Evolutionary conservation across 2,329 filamentous ascomycete species (phyloP), one percentile per base, ranked within the genome.

Genomic region (Aspergillus candidus): DNA sequence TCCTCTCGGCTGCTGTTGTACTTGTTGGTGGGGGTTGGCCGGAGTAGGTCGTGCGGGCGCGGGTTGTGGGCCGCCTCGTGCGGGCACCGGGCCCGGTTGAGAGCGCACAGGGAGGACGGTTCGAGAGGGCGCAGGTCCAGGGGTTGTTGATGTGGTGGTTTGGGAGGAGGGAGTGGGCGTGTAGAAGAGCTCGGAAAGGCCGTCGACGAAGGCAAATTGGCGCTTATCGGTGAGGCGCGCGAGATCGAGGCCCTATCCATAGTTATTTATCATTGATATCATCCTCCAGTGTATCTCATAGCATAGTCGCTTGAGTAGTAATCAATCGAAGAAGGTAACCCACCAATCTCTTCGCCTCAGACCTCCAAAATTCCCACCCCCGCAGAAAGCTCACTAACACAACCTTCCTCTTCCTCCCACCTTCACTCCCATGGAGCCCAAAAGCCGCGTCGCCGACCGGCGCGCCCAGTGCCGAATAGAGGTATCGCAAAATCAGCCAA

Each of bases 331-430:
- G 4, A 35, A 13, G 15, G 11, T 13, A 36, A 11, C 74, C 52
- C 68, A 87, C 84, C 59, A 88, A 66, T 64, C 83, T 83, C 41
- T 79, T 76, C 2, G 76, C 77, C 39, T 86, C 83, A 3, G 83
- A 78, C 50, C 73, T 81, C 88, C 89, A 96, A 61, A 94, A 94
- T 1, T 77, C 71, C 51, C 77, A 78, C 56, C 91, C 84, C 48
- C 87, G 77, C 67, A 94, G 70, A 67, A 93, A 95, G 69, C 86
- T 94, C 46, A 93, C 81, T 3, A 96, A 72, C 3, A 95, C 73
- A 1, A 96, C 77, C 39, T 72, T 75, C 18, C 65, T 67, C 35
- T 69, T 56, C 50, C 59, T 57, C 3, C 53, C 59, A 56, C 68
- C 58, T 27, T 60, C 44, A 32, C 40, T 29, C 11, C 52, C 57